These are phyloP conservation scores for Ceratocystis cacaofunesta DNA, from an alignment of 2,329 filamentous ascomycete genomes.

Conservation along the genomic window DNA sequence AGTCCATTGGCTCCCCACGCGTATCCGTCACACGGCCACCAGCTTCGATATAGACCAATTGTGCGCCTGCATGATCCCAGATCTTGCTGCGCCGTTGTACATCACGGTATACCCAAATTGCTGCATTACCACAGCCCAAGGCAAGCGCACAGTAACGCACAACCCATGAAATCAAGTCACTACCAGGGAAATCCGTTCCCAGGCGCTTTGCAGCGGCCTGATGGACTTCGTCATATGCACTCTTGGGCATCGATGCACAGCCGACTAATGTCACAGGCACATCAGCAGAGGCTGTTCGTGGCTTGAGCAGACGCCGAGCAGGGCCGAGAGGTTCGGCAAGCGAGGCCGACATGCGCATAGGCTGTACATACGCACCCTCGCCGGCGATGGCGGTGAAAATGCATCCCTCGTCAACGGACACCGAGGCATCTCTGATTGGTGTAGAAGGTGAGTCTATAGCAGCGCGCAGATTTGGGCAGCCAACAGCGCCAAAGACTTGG, in stretches of 20 bases:
- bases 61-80: constrained; percentile 47
- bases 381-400: constrained; percentile 37
- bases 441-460: constrained; percentile 26
- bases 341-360: constrained; percentile 24
- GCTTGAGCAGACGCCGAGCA: constrained; percentile 23
- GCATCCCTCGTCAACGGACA: constrained; percentile 33
- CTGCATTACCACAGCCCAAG: constrained; percentile 37
- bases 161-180: constrained; percentile 42
- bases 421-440: constrained; percentile 30
- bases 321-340: constrained; percentile 6
- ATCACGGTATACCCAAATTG: constrained; percentile 41
- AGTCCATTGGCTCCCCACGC: constrained; percentile 35
- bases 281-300: background rate
- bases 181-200: constrained; percentile 31
- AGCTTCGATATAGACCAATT: constrained; percentile 42
- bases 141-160: constrained; percentile 40
- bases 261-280: constrained; percentile 31
- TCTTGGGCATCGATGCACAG: constrained; percentile 32
- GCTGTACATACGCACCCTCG: constrained; percentile 34
- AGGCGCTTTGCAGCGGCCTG: constrained; percentile 30
- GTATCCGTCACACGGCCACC: constrained; percentile 42
- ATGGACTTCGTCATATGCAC: constrained; percentile 35
- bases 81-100: constrained; percentile 36
- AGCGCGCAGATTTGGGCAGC: constrained; percentile 31
- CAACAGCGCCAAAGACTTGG: constrained; percentile 37